Evolutionary conservation across 1,139 yeast genomes (phyloP), one percentile per base, ranked within the genome.

Genomic region (Saccharomyces hybrid): DNA sequence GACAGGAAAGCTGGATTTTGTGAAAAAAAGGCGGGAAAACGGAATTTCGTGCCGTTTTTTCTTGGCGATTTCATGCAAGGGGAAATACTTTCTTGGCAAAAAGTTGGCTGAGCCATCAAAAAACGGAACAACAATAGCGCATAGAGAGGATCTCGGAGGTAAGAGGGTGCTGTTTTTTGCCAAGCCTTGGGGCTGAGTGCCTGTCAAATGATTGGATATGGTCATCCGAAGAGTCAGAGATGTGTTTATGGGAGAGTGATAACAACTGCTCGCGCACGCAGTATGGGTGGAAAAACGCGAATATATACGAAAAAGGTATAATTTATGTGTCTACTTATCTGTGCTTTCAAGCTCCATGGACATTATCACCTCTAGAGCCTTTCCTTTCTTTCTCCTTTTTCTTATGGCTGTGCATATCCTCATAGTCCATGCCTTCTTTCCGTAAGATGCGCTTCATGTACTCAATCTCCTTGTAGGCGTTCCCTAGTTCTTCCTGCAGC

Each of bases 381-480:
- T 5, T 32, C 31, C 44, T 32, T 48, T 44, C 34, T 3, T 31
- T 50, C 44, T 44, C 32, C 28, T 23, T 28, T 47, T 16, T 44
- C 42, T 31, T 50, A 26, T 46, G 48, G 29, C 13, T 25, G 31
- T 26, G 48, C 48, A 27, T 31, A 48, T 54, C 55, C 46, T 51
- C 52, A 47, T 50, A 49, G 13, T 52, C 55, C 19, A 53, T 55
- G 44, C 54, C 60, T 26, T 64, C 54, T 25, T 58, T 57, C 31
- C 61, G 57, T 34, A 63, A 51, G 16, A 57, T 54, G 27, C 81
- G 77, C 68, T 89, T 88, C 83, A 91, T 86, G 60, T 79, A 84
- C 67, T 89, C 97, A 55, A 87, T 83, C 68, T 91, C 97, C 62
- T 95, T 79, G 78, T 93, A 91, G 13, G 97, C 95, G 66, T 89